Base-by-base conservation (phyloP, 495 filamentous ascomycete genomes). In the Penicillium riverlandense region DNA sequence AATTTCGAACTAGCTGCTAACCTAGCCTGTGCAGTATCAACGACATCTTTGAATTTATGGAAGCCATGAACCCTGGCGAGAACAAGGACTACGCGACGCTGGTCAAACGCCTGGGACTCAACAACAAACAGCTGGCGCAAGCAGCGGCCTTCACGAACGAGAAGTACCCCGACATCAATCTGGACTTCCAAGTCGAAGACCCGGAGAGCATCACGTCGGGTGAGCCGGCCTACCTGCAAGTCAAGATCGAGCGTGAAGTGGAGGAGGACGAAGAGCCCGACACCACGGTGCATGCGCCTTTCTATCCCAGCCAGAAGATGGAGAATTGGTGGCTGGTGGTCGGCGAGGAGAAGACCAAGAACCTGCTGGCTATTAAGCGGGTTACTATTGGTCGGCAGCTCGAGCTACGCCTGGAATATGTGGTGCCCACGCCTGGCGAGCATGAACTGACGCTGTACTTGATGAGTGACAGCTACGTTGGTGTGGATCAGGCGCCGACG, bases 311-410 rank as follows among this genome's bases (percentile, higher is more conserved):
- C 38, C 79, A 80, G 59, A 99, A 99, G 78, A 89, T 88, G 77
- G 94, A 99, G 78, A 96, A 88, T 58, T 99, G 91, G 90, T 88
- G 96, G 74, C 73, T 99, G 37, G 87, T 99, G 9, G 86, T 94
- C 33, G 92, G 91, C 16, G 80, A 87, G 32, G 88, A 94, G 67
- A 85, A 77, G 53, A 86, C 84, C 40, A 90, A 88, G 74, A 87
- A 72, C 39, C 67, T 96, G 43, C 74, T 95, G 37, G 92, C 87
- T 4, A 95, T 99, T 70, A 97, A 97, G 76, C 78, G 91, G 44
- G 81, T 99, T 40, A 95, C 89, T 0, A 83, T 99, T 47, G 86
- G 80, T 34, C 77, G 75, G 47, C 80, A 80, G 56, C 59, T 96
- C 51, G 85, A 90, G 51, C 71, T 86, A 39, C 82, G 78, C 58